Base-by-base conservation (phyloP, 2,329 filamentous ascomycete species). In the Venturia carpophila region DNA sequence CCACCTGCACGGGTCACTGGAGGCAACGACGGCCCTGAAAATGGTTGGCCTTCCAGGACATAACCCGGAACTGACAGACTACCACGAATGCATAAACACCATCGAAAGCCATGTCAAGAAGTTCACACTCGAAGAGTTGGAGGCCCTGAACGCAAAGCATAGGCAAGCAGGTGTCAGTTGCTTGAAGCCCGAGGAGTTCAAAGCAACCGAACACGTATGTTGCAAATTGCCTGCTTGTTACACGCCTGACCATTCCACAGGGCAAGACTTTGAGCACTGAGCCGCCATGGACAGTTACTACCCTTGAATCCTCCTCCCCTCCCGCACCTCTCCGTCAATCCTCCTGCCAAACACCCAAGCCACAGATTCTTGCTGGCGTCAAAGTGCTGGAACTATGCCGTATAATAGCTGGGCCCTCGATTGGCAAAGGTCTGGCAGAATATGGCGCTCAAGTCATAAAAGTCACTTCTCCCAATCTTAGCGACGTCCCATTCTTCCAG, bases 371-470 rank as follows among this genome's bases (percentile, higher is more conserved):
- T 66, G 79, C 71, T 7, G 88, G 88, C 0, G 80, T 91, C 72
- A 88, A 87, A 68, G 88, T 92, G 6, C 80, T 92, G 5, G 89
- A 92, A 71, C 77, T 92, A 39, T 89, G 87, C 71, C 85, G 88
- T 49, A 86, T 91, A 70, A 90, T 92, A 68, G 89, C 89, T 3
- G 88, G 88, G 0, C 88, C 88, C n/a, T 84, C 86, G 5, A 86
- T 91, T 68, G 85, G 85, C 3, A 83, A 87, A 39, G 86, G 86
- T 1, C 80, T 92, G 0, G 87, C 86, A n/a, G 88, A 90, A 67
- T 87, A 91, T 71, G 89, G 89, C 1, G 89, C 89, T 9, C 83
- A 87, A 64, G 88, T 92, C 0, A 80, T 92, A 68, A 89, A 90
- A 70, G 80, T 91, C 58, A 91, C 87, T 2, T 85, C 84, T 9